Evolutionary conservation across 2,329 filamentous ascomycete genomes (phyloP), one percentile per base, ranked within the genome.

Genomic region (Zymoseptoria pseudotritici): DNA sequence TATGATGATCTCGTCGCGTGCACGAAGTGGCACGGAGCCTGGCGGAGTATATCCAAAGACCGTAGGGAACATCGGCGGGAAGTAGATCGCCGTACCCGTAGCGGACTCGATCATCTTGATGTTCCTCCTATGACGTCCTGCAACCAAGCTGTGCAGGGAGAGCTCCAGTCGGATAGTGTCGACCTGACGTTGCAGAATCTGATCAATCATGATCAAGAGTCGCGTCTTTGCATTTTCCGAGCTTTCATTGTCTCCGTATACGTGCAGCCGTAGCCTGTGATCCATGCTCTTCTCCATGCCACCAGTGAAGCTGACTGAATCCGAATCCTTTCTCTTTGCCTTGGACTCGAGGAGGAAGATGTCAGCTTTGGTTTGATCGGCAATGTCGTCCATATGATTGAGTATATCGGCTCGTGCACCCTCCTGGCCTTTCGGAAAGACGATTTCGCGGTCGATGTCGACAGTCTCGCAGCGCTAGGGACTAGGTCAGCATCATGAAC

Each of bases 61-160:
- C 61, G 88, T 86, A 13, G 93, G 92, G 73, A 97, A 97, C 0
- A 93, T 89, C 7, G 92, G 91, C 26, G 94, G 94, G 72, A 99
- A 97, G 78, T 99, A 99, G 69, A 99, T 97, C 65, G 94, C 93
- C 8, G 94, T 97, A 69, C 92, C 91, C 13, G 94, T 97, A 26
- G 89, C 86, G 13, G 94, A 96, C 76, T 99, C 94, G 71, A 99
- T 97, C 69, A 94, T 80, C 79, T 97, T 97, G 79, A 99, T 96
- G 74, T 97, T 97, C 80, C 96, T 96, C 67, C 94, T 85, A 67
- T 92, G 93, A 54, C 94, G 89, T 54, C 94, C 94, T 73, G 92
- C 97, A 55, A 97, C 86, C 58, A 97, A 82, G 60, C 91, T 94
- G 73, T 99, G 94, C 72, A 96, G 83, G 24, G 91, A 90, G 55